Conservation (phyloP, 352 stramenopile genomes). For the Pythium aristosporum region DNA sequence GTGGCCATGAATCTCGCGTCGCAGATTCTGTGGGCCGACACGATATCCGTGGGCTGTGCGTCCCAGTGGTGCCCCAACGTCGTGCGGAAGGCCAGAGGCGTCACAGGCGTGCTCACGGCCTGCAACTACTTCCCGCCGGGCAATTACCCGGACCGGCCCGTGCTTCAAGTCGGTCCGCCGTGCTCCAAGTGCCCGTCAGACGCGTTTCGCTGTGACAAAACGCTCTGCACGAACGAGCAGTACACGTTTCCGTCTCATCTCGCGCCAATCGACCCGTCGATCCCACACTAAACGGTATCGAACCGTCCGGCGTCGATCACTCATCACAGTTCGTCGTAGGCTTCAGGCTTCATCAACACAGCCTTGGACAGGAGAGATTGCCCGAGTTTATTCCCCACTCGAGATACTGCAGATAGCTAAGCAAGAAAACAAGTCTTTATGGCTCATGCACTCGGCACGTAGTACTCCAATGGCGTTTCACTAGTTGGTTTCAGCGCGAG, state of each 20-base stretch:
- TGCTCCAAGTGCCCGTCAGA: slow-evolving; percentile 14
- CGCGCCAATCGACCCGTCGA: slow-evolving; percentile 12
- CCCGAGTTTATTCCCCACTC: not conserved
- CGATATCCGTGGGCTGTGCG: slow-evolving; percentile 19
- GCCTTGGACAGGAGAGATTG: no score
- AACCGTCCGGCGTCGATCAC: not conserved
- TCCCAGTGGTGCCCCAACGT: slow-evolving; percentile 27
- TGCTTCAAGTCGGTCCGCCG: slow-evolving; percentile 20
- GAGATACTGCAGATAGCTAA: not conserved
- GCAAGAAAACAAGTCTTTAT: slow-evolving; percentile 8
- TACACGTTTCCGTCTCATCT: slow-evolving; percentile 13
- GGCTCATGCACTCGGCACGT: not conserved
- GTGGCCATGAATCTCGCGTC: slow-evolving; percentile 14
- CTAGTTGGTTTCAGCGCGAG: slow-evolving; percentile 55
- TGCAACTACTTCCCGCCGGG: slow-evolving; percentile 28
- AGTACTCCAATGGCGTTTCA: not conserved
- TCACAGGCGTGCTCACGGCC: slow-evolving; percentile 19
- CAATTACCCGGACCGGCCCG: slow-evolving; percentile 15
- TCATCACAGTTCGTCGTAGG: no score
- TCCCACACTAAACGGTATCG: slow-evolving; percentile 12
- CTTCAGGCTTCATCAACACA: no score
- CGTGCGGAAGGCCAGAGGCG: not conserved
- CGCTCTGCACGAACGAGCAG: slow-evolving; percentile 22
- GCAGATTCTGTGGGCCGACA: slow-evolving; percentile 26
- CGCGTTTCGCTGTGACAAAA: slow-evolving; percentile 16